phyloP scores from a whole-genome alignment of 495 filamentous ascomycete genomes.

The Penicillium ucsense region DNA sequence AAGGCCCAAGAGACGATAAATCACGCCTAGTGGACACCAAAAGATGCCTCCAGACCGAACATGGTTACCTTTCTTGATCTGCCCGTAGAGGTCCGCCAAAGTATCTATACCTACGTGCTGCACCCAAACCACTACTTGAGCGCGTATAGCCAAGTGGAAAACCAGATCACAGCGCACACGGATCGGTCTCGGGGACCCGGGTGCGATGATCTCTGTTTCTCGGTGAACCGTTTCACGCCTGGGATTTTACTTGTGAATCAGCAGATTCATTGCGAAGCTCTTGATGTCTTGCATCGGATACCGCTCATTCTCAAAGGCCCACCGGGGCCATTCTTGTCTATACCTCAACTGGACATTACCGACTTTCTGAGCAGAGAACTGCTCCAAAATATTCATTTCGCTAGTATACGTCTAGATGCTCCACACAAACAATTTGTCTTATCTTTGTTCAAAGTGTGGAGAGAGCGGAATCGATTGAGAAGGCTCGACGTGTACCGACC shows the following conservation, averaged over 20 bases:
- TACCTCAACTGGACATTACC: conserved; percentile 14
- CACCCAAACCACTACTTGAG: conserved; percentile 11
- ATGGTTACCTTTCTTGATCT: conserved; percentile 7
- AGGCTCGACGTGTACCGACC: conserved; percentile 12
- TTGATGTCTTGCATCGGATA: conserved; percentile 10
- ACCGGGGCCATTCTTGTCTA: conserved; percentile 8
- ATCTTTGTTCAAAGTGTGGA: conserved; percentile 13
- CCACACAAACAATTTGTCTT: conserved; percentile 12
- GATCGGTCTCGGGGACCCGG: conserved; percentile 6
- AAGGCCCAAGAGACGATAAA: no score
- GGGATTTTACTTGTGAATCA: conserved; percentile 12
- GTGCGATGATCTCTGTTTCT: conserved; percentile 4
- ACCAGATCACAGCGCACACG: conserved; percentile 1
- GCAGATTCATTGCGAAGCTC: conserved; percentile 11
- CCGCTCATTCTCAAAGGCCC: conserved; percentile 8
- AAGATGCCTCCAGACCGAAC: no score
- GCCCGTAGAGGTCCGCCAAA: conserved; percentile 9
- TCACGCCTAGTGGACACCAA: no score
- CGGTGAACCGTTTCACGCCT: conserved; percentile 9
- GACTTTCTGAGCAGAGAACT: conserved; percentile 14
- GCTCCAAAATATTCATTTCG: conserved; percentile 8
- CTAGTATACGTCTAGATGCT: conserved; percentile 2
- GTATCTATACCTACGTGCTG: conserved; percentile 8
- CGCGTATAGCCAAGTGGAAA: conserved; percentile 5
- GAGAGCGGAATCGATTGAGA: conserved; percentile 6